Conservation (phyloP, 495 filamentous ascomycete species). For the Thermothielavioides terrestris region DNA sequence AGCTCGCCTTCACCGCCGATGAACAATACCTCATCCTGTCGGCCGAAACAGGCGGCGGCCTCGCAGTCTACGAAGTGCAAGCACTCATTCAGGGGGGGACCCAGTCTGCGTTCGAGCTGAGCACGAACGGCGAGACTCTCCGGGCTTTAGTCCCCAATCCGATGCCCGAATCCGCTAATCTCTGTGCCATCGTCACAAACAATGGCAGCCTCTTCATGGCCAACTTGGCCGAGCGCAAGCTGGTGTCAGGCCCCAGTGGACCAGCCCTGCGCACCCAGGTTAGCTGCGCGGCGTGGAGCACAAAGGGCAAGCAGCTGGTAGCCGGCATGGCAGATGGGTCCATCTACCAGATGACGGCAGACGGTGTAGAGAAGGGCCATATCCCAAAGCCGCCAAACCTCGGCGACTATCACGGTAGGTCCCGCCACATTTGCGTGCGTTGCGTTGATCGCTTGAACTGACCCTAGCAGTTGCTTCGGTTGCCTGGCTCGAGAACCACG, state of each 20-base stretch:
- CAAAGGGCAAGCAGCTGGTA: conserved; percentile 82
- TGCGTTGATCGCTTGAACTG: conserved; percentile 13
- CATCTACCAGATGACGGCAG: conserved; percentile 72
- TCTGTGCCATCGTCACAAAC: conserved; percentile 70
- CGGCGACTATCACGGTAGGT: conserved; percentile 61
- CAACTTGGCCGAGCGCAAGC: conserved; percentile 59
- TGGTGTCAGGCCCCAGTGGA: conserved; percentile 52
- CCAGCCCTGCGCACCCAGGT: conserved; percentile 62
- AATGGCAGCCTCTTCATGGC: conserved; percentile 77
- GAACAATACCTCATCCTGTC: conserved; percentile 77
- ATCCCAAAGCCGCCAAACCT: conserved; percentile 71
- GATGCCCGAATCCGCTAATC: conserved; percentile 48
- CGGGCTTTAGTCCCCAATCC: conserved; percentile 78
- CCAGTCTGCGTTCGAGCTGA: conserved; percentile 60
- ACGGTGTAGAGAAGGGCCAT: conserved; percentile 62
- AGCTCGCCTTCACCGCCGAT: conserved; percentile 80
- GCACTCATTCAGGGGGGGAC: conserved; percentile 54
- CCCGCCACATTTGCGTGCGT: not conserved
- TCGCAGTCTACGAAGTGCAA: conserved; percentile 72
- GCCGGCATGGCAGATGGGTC: conserved; percentile 80
- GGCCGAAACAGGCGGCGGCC: conserved; percentile 70
- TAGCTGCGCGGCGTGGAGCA: conserved; percentile 85
- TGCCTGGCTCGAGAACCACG: conserved; percentile 78
- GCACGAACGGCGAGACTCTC: conserved; percentile 64
- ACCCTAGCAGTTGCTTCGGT: conserved; percentile 61